These are phyloP conservation scores for Chalara sp. DNA, from an alignment of 2,329 filamentous ascomycete species.

Conservation along the genomic window DNA sequence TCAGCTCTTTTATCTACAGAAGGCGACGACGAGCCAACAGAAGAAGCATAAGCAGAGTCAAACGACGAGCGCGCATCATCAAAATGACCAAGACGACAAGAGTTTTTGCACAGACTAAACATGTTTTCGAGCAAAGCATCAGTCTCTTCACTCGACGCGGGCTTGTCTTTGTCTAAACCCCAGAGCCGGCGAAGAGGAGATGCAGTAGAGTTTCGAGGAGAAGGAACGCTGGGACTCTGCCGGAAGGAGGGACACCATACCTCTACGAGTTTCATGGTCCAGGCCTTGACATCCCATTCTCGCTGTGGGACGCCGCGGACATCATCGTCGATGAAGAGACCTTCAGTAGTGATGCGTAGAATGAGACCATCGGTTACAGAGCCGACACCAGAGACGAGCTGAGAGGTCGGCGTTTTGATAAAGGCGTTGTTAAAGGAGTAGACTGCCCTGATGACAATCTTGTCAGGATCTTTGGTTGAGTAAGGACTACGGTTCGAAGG, in stretches of 20 bases:
- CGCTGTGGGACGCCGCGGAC: constrained; percentile 84
- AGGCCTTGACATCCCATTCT: constrained; percentile 98
- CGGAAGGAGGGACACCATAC: constrained; percentile 69
- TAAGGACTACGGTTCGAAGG: constrained; percentile 74
- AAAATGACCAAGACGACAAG: constrained; percentile 41
- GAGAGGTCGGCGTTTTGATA: constrained; percentile 80
- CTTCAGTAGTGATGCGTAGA: constrained; percentile 86
- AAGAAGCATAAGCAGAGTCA: constrained; percentile 25
- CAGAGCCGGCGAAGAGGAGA: constrained; percentile 26
- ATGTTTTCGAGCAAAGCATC: constrained; percentile 58
- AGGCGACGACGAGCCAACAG: constrained; percentile 20
- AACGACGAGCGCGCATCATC: constrained; percentile 18
- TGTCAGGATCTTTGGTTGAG: constrained; percentile 83
- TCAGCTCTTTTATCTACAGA: constrained; percentile 16
- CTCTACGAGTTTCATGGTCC: constrained; percentile 91
- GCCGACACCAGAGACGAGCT: constrained; percentile 77
- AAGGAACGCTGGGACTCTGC: constrained; percentile 29
- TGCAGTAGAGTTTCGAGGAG: constrained; percentile 27
- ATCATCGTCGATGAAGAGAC: constrained; percentile 95
- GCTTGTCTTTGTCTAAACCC: constrained; percentile 33
- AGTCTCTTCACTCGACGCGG: constrained; percentile 52
- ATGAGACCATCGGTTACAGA: constrained; percentile 88
- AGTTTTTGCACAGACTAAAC: constrained; percentile 56
- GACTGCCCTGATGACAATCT: constrained; percentile 91
- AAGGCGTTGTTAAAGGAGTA: constrained; percentile 90